Evolutionary conservation across 345 rosid species (phyloP), one percentile per base, ranked within the genome.

Genomic region (Syzygium oleosum): DNA sequence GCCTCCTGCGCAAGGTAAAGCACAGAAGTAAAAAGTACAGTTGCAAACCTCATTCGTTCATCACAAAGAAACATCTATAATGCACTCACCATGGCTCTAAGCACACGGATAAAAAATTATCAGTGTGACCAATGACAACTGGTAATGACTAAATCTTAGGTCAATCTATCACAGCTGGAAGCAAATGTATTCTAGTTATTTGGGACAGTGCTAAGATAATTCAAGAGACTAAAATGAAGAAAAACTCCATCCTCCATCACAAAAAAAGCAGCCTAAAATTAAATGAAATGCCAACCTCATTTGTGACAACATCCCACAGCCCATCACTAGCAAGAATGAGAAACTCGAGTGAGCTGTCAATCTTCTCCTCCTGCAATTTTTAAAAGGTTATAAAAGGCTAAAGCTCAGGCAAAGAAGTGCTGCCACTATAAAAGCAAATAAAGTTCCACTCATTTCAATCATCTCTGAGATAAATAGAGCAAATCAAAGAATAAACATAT

Each of bases 251-350:
- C 38, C 49, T 51, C 12, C 87, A 16, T 38, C 46, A 41, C 41
- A 52, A 58, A 22, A 68, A 22, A 63, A 56, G 12, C 4, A 51
- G 78, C 54, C 61, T 56, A 17, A 29, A 41, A 46, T 77, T 61
- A 58, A 87, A 55, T 7, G 17, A 12, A 22, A 59, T 43, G 34
- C 86, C 23, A 89, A 98, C 99, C 98, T 98, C 99, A 84, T 98
- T 98, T 84, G 98, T 89, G 85, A 98, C 99, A 89, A 98, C 99
- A 84, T 98, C 99, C 99, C 99, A 98, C 43, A 97, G 91, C 88
- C 99, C 99, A 93, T 98, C 99, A 89, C 99, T 98, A 22, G 99
- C 99, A 91, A 98, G 99, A 87, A 98, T 97, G 87, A 98, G 99
- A 91, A 98, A 98, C 92, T 98, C 99, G 3, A 97, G 99, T 46